Evolutionary conservation across 179 eudicot genomes (phyloP).

Genomic region (Spinacia oleracea): DNA sequence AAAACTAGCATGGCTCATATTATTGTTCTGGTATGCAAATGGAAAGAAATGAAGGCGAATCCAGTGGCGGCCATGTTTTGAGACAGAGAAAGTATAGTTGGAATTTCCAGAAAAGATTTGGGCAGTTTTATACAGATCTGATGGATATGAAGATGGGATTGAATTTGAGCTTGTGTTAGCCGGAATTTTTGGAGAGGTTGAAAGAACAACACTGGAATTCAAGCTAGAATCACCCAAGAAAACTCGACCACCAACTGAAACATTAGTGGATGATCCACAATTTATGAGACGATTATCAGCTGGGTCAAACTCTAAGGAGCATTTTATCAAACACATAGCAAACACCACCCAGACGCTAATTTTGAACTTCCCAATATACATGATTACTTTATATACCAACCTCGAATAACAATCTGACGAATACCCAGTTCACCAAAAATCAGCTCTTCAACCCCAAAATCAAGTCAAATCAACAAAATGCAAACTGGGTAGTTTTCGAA

Average conservation of each 20-base stretch:
- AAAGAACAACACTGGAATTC: slow-evolving; percentile 29
- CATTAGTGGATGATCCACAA: slow-evolving; percentile 30
- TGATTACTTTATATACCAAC: not conserved
- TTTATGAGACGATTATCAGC: slow-evolving; percentile 28
- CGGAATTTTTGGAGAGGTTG: slow-evolving; percentile 30
- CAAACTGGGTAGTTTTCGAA: not conserved
- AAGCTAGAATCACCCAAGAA: slow-evolving; percentile 25
- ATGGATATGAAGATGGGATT: slow-evolving; percentile 16
- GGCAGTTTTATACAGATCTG: slow-evolving; percentile 29
- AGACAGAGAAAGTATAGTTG: slow-evolving; percentile 26
- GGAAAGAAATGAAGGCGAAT: slow-evolving; percentile 40
- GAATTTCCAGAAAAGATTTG: slow-evolving; percentile 23
- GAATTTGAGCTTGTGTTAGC: slow-evolving; percentile 28
- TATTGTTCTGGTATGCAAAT: slow-evolving; percentile 27
- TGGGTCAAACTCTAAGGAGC: slow-evolving; percentile 35
- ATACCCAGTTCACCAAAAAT: slow-evolving; percentile 1
- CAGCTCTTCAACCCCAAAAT: not conserved
- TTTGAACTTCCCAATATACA: slow-evolving; percentile 11
- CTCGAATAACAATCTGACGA: not conserved
- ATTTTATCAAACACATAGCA: slow-evolving; percentile 27
- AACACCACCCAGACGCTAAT: slow-evolving; percentile 27
- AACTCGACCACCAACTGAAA: slow-evolving; percentile 20
- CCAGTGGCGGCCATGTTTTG: slow-evolving; percentile 32
- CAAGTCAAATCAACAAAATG: not conserved
- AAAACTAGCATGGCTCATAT: slow-evolving; percentile 27